Conservation (phyloP, 2,329 filamentous ascomycete species). For the Trichoderma atrobrunneum region DNA sequence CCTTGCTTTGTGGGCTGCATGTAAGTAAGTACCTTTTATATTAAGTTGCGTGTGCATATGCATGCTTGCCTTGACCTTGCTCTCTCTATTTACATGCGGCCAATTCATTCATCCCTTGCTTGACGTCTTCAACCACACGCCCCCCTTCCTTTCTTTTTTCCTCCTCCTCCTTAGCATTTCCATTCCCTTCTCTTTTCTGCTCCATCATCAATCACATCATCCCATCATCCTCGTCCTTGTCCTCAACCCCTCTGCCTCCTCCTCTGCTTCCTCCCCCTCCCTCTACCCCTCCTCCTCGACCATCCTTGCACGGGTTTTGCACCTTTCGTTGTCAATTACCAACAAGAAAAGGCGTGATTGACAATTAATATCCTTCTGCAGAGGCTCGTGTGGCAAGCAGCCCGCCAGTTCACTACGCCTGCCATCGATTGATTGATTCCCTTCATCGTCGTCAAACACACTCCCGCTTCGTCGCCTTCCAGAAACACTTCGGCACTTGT, state of each 20-base stretch:
- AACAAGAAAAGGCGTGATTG: neutral
- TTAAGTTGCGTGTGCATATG: neutral
- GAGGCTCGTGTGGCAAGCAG: neutral
- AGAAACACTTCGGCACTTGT: slow-evolving; percentile 1
- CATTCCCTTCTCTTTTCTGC: neutral
- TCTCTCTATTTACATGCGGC: neutral
- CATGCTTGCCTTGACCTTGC: neutral
- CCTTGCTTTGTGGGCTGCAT: neutral
- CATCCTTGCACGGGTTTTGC: neutral
- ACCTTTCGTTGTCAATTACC: neutral
- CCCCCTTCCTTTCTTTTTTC: neutral
- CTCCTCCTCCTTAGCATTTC: neutral
- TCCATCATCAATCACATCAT: neutral
- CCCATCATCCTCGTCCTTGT: neutral
- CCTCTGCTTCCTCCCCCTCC: neutral
- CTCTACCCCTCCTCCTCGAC: neutral
- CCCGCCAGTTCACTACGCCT: neutral
- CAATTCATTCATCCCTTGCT: neutral
- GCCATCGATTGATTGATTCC: neutral
- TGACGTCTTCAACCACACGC: neutral
- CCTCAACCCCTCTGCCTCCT: neutral
- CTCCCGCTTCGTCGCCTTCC: slow-evolving; percentile 4
- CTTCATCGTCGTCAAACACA: neutral
- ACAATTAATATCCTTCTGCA: neutral
- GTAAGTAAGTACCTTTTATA: neutral